Evolutionary conservation across 257 asterid genomes (phyloP).

Genomic region (Plantago ovata): DNA sequence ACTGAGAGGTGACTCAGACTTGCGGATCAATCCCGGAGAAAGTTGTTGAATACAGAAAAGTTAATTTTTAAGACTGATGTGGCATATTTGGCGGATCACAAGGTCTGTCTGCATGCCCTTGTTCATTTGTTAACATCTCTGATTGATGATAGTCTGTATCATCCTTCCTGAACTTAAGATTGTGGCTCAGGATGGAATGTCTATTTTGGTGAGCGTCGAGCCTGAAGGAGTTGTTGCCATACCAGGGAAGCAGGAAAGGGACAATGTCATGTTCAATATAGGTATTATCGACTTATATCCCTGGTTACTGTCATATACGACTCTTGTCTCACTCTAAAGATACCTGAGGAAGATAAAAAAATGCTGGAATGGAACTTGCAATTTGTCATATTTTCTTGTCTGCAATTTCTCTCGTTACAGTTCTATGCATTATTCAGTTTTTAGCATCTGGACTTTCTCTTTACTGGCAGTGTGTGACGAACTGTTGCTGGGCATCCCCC

Average conservation of each 20-base stretch:
- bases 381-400: neutral
- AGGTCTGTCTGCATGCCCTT: constrained; percentile 35
- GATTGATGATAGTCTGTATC: neutral
- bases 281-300: constrained; percentile 33
- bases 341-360: neutral
- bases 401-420: neutral
- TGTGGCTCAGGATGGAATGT: constrained; percentile 44
- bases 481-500: constrained; percentile 73
- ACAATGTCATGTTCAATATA: constrained; percentile 50
- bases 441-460: constrained; percentile 17
- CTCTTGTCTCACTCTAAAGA: neutral
- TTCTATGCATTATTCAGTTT: neutral
- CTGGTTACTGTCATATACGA: neutral
- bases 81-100: constrained; percentile 24
- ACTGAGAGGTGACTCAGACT: constrained; percentile 38
- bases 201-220: constrained; percentile 56
- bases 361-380: too few relatives aligned
- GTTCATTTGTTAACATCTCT: constrained; percentile 1
- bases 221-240: constrained; percentile 81
- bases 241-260: constrained; percentile 56
- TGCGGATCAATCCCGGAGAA: constrained; percentile 52
- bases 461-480: constrained; percentile 80
- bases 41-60: constrained; percentile 85
- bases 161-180: constrained; percentile 2
- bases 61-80: constrained; percentile 58